These are phyloP conservation scores for Austroboletus novae-zelandiae DNA, from an alignment of 1,284 basidiomycete genomes.

Conservation along the genomic window DNA sequence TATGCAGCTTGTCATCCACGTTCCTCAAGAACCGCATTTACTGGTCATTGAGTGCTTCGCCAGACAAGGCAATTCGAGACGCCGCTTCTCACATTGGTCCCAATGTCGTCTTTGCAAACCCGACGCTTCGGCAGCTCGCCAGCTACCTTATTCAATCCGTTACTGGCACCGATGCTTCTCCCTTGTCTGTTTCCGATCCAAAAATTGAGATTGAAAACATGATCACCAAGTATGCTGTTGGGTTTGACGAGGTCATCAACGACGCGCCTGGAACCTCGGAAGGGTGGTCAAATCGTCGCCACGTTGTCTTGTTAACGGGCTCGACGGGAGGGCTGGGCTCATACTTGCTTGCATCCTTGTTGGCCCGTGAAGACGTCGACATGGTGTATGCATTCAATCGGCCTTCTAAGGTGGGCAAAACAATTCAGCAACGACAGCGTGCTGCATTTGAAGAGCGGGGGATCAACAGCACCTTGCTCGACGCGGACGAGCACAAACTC, in stretches of 20 bases:
- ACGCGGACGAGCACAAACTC: conserved; percentile 28
- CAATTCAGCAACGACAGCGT: conserved; percentile 26
- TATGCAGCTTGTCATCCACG: conserved; percentile 19
- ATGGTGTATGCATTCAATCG: conserved; percentile 35
- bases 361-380: conserved; percentile 16
- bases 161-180: no score
- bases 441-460: conserved; percentile 30
- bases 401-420: conserved; percentile 11
- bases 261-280: no score
- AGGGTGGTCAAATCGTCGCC: not conserved
- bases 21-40: conserved; percentile 27
- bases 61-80: conserved; percentile 5
- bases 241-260: not conserved
- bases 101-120: conserved; percentile 30
- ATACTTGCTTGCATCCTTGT: conserved; percentile 24
- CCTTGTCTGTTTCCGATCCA: not conserved
- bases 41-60: conserved; percentile 13
- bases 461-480: conserved; percentile 28
- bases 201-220: no score
- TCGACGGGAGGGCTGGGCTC: conserved; percentile 33
- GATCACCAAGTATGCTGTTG: no score
- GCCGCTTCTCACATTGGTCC: conserved; percentile 15
- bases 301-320: conserved; percentile 30
- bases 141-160: conserved; percentile 9
- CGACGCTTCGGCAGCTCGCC: conserved; percentile 21